Base-by-base conservation (phyloP, 495 filamentous ascomycete genomes). In the Poronia punctata region DNA sequence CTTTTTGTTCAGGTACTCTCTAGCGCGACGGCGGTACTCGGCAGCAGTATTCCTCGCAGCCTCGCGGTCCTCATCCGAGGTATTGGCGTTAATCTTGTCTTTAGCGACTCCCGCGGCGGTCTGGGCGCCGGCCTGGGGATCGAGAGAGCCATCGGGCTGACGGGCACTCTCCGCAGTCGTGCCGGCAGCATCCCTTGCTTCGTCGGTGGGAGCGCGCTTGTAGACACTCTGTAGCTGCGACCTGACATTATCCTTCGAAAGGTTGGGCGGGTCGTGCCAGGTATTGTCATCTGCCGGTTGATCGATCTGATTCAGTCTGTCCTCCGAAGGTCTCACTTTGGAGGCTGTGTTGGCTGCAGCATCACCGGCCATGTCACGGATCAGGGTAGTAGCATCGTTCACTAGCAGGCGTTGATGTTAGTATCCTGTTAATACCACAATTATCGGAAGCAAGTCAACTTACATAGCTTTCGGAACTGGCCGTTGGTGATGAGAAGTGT, bases 401-500 rank as follows among this genome's bases (percentile, higher is more conserved):
- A 98, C 86, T 92, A 45, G 25, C 7, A 12, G 17, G 42, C 11
- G 37, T 70, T 57, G 72, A 63, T 10, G 8, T 17, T n/a, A 39
- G 11, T 22, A 7, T 5, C n/a, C 1, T 19, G 5, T 4, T 20
- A 2, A 10, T 4, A 31, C n/a, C n/a, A n/a, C n/a, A n/a, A n/a
- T 8, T 9, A 0, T 6, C 2, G 10, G 14, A 17, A 3, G 5
- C 9, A 25, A 31, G 17, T 23, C 4, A 6, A 81, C 86, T 61
- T 72, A 92, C 86, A 64, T 15, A 96, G 77, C 70, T 96, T 96
- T 32, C 88, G 76, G 70, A 96, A 96, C 66, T 96, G 89, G 43
- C 92, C 93, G 48, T 98, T 98, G 44, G 88, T 89, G 57, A 97
- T 82, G 46, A 98, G 66, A 32, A 98, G 74, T 8, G 83, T 89